These are phyloP conservation scores for Platanus orientalis DNA, from an alignment of 164 flowering plant species.

Conservation along the genomic window DNA sequence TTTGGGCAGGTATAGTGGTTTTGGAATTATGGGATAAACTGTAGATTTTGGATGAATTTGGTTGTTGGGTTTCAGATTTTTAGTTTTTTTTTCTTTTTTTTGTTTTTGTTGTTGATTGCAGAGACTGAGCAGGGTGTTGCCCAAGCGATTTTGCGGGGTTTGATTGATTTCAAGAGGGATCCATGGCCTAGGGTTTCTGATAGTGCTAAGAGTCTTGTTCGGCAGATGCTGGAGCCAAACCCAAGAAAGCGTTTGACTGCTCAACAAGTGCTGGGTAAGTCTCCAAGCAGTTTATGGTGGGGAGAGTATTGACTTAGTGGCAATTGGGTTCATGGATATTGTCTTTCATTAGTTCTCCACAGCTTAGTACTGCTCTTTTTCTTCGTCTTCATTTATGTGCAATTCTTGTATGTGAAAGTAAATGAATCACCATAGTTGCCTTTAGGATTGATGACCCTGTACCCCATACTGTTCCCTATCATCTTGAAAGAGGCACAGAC, in stretches of 20 bases:
- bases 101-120: conserved; percentile 17
- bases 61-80: not conserved
- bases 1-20: conserved; percentile 78
- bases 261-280: conserved; percentile 93
- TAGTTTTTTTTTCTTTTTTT: not conserved
- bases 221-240: conserved; percentile 87
- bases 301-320: not conserved
- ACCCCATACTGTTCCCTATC: not conserved
- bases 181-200: conserved; percentile 98
- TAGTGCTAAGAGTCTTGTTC: conserved; percentile 81
- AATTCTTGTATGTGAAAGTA: not conserved
- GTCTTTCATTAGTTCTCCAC: not conserved
- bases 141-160: conserved; percentile 77
- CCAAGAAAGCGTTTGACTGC: conserved; percentile 85
- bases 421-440: not conserved
- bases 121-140: conserved; percentile 98
- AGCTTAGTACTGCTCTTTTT: not conserved
- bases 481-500: not conserved
- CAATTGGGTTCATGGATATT: not conserved
- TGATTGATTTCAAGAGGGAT: conserved; percentile 91
- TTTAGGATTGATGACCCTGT: not conserved
- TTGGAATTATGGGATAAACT: conserved; percentile 12
- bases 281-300: not conserved
- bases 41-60: not conserved
- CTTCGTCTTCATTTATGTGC: not conserved